These are phyloP conservation scores for Apiotrichum akiyoshidainum DNA, from an alignment of 1,284 basidiomycete species.

Conservation along the genomic window DNA sequence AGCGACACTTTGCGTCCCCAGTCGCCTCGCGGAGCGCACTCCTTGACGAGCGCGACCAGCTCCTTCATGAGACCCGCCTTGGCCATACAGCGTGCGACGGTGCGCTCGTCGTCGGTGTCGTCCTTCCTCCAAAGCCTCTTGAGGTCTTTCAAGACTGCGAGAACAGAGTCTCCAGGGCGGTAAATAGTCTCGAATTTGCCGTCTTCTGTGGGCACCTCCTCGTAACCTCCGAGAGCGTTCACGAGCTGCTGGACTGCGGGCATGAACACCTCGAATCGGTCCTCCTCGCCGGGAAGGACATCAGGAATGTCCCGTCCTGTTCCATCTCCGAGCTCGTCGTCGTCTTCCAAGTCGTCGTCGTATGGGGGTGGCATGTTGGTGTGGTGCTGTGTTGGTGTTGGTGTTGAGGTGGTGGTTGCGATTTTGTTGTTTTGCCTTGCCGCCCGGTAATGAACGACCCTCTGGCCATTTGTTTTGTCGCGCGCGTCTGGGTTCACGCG, in stretches of 20 bases:
- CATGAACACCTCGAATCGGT: conserved; percentile 42
- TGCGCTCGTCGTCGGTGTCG: conserved; percentile 89
- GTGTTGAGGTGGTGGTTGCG: conserved; percentile 1
- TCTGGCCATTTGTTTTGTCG: too few species aligned
- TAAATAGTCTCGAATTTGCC: conserved; percentile 58
- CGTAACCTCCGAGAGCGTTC: conserved; percentile 50
- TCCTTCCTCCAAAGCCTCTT: conserved; percentile 93
- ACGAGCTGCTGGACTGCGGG: conserved; percentile 47
- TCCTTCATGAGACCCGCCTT: conserved; percentile 80
- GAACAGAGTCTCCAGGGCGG: conserved; percentile 75
- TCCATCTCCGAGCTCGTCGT: conserved; percentile 3
- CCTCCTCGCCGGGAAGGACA: conserved; percentile 18
- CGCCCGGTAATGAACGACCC: too few species aligned
- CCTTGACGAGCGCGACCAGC: conserved; percentile 75
- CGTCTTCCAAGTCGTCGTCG: conserved; percentile 8
- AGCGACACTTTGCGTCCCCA: conserved; percentile 67
- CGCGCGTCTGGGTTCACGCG: too few species aligned
- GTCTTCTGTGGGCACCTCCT: conserved; percentile 56
- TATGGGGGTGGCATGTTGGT: conserved; percentile 10
- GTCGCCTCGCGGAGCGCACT: conserved; percentile 65
- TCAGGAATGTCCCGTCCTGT: conserved; percentile 6
- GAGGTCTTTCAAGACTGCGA: conserved; percentile 83
- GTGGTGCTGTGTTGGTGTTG: neutral
- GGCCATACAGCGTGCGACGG: conserved; percentile 85
- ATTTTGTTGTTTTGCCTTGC: neutral